Evolutionary conservation across 1,284 basidiomycete genomes (phyloP), one percentile per base, ranked within the genome.

Genomic region (Moesziomyces parantarcticus): DNA sequence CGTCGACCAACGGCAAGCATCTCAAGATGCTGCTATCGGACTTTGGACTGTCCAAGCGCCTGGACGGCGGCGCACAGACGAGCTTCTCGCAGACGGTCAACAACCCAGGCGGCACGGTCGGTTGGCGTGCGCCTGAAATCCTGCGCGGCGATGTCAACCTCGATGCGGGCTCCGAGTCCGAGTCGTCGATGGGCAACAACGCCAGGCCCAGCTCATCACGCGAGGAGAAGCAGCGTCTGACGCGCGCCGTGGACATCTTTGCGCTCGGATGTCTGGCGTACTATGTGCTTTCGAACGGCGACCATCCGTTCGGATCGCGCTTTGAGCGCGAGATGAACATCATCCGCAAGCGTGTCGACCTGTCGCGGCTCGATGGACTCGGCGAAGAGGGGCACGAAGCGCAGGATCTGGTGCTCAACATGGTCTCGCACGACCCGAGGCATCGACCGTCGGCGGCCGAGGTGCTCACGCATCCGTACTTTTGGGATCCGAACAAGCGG

Each of bases 381-480:
- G 77, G 81, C 34, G 81, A 83, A 40, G 82, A 83, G 55, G 77
- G 76, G 0, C 62, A 76, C 47, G 82, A 83, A 46, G 81, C 80
- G n/a, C 73, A 80, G 29, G 77, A 81, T 47, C 67, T 83, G 34
- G 75, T 83, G 39, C 51, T 59, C 36, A 60, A 58, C 51, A 82
- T 82, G 80, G 75, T 82, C 45, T 57, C 59, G 14, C 59, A 62
- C 26, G 74, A 79, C 6, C 72, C 82, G 21, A 54, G 60, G 5
- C 53, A 58, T 6, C 94, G 96, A 75, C 96, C 95, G 0, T 91
- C 93, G 67, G 97, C 95, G 4, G 89, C 89, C 13, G 89, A 89
- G 36, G 93, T 92, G 81, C 87, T 98, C 20, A 87, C 92, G 23
- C 95, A 99, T 85, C 96, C 96, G 0, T 97, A 93, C 87, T 99